Base-by-base conservation (phyloP, 345 rosid species). In the Eucalyptus camaldulensis region DNA sequence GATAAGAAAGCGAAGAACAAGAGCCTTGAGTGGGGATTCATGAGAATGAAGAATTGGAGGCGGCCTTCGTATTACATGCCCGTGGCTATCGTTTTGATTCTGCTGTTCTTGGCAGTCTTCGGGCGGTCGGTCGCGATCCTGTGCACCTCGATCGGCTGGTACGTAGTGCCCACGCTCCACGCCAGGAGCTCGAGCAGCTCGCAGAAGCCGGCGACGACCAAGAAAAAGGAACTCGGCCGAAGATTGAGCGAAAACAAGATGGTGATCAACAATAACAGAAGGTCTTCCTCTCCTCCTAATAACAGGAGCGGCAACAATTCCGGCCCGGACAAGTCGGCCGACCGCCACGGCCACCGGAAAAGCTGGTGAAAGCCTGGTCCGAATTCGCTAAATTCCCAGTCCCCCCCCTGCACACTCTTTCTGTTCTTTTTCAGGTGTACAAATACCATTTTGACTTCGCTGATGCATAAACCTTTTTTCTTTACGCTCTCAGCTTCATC, bases 81-180 rank as follows among this genome's bases (percentile, higher is more conserved):
- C 8, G 90, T 92, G 47, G 92, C 91, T 33, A 29, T 94, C 47
- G 44, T 95, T 15, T 90, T 96, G 92, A 93, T 97, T 89, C 89
- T 97, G 89, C 37, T 96, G 51, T 94, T 95, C 21, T 87, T 97
- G 90, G 91, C 88, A 27, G 89, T 97, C 19, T 95, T 95, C 25
- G 98, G 99, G 69, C 88, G 97, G 91, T 92, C 97, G 45, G 92
- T 92, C 21, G 95, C 96, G 13, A 94, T 95, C 31, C 54, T 95
- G 85, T 95, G 94, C 47, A 92, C 94, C 72, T 97, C 96, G 85
- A 86, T 96, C 8, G 96, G 92, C 45, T 97, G 99, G 99, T 97
- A 95, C 90, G 14, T 95, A 19, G 92, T 95, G 33, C 97, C 99
- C 43, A 76, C 91, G 60, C 87, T 95, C 37, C 88, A 87, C 25